Percentiles rank a stretch among this genome's conserved stretches.
These are phyloP conservation scores for Talaromyces wortmannii DNA, from an alignment of 495 filamentous ascomycete genomes.

Conservation along the genomic window DNA sequence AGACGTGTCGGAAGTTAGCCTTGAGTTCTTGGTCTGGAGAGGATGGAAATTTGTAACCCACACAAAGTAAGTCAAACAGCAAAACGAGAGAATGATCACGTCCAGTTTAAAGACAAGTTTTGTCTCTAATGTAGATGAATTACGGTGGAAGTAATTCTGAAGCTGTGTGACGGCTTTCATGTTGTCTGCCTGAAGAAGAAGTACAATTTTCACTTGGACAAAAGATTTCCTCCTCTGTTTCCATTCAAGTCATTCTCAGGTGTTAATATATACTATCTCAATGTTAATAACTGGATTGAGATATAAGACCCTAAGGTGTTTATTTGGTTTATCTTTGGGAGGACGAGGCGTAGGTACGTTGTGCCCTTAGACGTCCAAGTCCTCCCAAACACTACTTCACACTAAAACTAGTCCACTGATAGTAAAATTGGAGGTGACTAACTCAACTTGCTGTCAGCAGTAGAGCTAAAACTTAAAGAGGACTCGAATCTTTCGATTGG, in stretches of 20 bases:
- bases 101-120: constrained; percentile 30
- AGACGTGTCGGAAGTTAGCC: not conserved
- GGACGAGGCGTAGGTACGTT: not conserved
- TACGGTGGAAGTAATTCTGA: not conserved
- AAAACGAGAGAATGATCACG: constrained; percentile 60
- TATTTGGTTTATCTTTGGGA: not conserved
- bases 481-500: too few relatives aligned
- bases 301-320: not conserved
- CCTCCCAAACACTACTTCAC: not conserved
- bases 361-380: not conserved
- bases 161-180: constrained; percentile 4
- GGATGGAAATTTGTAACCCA: not conserved
- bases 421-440: not conserved
- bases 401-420: too few relatives aligned
- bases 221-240: not conserved
- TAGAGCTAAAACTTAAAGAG: too few relatives aligned
- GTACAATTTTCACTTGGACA: not conserved
- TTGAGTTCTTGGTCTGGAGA: not conserved
- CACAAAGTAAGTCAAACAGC: constrained; percentile 52
- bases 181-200: constrained; percentile 2
- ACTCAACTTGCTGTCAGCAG: not conserved
- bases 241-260: too few relatives aligned
- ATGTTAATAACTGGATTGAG: too few relatives aligned
- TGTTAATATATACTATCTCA: too few relatives aligned
- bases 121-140: constrained; percentile 3